Evolutionary conservation across 2,329 filamentous ascomycete genomes (phyloP).

Genomic region (Monosporascus ibericus): DNA sequence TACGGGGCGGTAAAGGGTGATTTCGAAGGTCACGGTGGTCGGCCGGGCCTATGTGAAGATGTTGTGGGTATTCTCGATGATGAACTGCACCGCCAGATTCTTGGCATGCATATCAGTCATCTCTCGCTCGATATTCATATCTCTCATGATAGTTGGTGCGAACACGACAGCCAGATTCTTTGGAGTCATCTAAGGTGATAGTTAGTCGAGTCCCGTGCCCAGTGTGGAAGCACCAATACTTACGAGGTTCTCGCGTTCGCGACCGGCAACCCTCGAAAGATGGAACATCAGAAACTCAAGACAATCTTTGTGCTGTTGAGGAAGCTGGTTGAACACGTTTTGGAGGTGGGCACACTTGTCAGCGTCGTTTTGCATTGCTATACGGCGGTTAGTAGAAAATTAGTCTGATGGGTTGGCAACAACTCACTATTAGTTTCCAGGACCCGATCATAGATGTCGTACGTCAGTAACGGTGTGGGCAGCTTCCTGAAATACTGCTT

Average conservation of each 20-base stretch:
- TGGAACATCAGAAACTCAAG: slow-evolving; percentile 94
- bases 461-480: slow-evolving; percentile 83
- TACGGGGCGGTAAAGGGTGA: slow-evolving; percentile 12
- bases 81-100: slow-evolving; percentile 84
- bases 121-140: slow-evolving; percentile 81
- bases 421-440: slow-evolving; percentile 71
- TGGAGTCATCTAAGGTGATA: slow-evolving; percentile 69
- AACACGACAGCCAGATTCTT: slow-evolving; percentile 97
- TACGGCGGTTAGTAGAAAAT: slow-evolving; percentile 7
- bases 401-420: not conserved
- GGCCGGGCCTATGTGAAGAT: slow-evolving; percentile 57
- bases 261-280: slow-evolving; percentile 75
- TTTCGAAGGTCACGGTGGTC: not conserved
- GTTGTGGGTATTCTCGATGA: slow-evolving; percentile 81
- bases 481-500: slow-evolving; percentile 98
- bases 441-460: slow-evolving; percentile 83
- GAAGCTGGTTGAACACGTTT: slow-evolving; percentile 70
- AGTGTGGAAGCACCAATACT: slow-evolving; percentile 23
- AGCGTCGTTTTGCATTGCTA: slow-evolving; percentile 58
- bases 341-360: slow-evolving; percentile 68
- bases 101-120: slow-evolving; percentile 95
- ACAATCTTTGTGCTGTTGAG: slow-evolving; percentile 77
- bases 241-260: slow-evolving; percentile 79
- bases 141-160: slow-evolving; percentile 94
- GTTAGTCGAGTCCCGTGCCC: slow-evolving; percentile 16